A percentile compares a stretch with the other conserved stretches of the same genome.
These are phyloP conservation scores for Periglandula ipomoeae DNA, from an alignment of 2,329 filamentous ascomycete genomes.

Conservation along the genomic window DNA sequence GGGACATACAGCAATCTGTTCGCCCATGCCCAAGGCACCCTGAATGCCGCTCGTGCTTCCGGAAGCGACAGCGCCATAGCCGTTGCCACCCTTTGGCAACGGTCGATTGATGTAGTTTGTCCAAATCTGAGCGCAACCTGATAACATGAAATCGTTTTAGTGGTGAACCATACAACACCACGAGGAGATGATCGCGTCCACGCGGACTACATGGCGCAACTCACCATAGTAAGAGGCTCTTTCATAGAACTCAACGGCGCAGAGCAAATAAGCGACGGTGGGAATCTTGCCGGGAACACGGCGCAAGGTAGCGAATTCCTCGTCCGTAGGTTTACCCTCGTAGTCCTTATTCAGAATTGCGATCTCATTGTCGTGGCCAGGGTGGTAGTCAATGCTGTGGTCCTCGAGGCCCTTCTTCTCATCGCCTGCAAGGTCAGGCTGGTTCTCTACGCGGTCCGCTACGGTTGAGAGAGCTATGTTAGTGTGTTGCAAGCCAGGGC, in stretches of 20 bases:
- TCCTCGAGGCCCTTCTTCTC: neutral
- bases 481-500: neutral
- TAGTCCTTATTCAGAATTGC: slow-evolving; percentile 13
- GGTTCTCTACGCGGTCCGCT: neutral
- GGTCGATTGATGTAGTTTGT: slow-evolving; percentile 54
- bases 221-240: slow-evolving; percentile 52
- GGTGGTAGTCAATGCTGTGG: neutral
- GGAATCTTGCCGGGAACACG: slow-evolving; percentile 45
- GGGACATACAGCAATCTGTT: slow-evolving; percentile 12
- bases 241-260: slow-evolving; percentile 51
- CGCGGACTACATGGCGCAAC: neutral
- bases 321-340: slow-evolving; percentile 40
- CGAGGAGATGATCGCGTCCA: neutral
- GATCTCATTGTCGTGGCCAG: slow-evolving; percentile 4
- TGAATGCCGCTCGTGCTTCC: slow-evolving; percentile 35
- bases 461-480: neutral
- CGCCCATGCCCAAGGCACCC: slow-evolving; percentile 49
- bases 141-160: neutral
- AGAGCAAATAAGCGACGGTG: slow-evolving; percentile 44
- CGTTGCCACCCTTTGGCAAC: slow-evolving; percentile 41
- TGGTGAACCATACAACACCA: neutral
- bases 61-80: slow-evolving; percentile 32
- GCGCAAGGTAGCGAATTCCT: slow-evolving; percentile 41
- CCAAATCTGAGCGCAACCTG: slow-evolving; percentile 15
- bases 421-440: too few relatives aligned